Evolutionary conservation across 306 rosid genomes (phyloP), one percentile per base, ranked within the genome.

Genomic region (Corylus heterophylla): DNA sequence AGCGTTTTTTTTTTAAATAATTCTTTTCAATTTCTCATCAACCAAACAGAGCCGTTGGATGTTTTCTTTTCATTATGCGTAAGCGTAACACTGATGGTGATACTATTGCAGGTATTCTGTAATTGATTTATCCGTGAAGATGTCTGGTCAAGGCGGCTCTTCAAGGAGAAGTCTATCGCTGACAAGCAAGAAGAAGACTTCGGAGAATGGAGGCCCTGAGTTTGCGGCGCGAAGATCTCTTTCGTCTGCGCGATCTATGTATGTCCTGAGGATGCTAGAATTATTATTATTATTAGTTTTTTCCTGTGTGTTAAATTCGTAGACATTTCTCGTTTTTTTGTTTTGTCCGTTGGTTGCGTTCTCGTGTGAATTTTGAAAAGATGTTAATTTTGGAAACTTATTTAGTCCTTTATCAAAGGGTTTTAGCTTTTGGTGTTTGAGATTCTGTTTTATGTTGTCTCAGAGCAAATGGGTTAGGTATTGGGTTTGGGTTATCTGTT

Each of bases 61-160:
- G 12, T 37, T 62, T 29, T 56, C 8, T 29, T 31, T 64, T 39
- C 50, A 67, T 67, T 4, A 39, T 39, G 52, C 51, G 14, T 1
- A 45, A 68, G 52, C 51, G 14, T 1, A 45, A 68, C 7, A n/a
- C 29, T 42, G 72, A 45, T 2, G 12, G 27, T 7, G 11, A 20
- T 59, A 20, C 22, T n/a, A 1, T 18, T 55, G 31, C 31, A 59
- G 66, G 66, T 25, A 25, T 59, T 17, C 12, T 62, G 64, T 61
- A 66, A 7, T 69, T 50, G 70, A 45, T 25, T 78, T 49, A 17
- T 49, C 59, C 74, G 82, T 27, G 81, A 79, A 68, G 81, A 96
- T 92, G 98, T 35, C 94, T 0, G 86, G 81, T 77, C 92, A 80
- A 14, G 90, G 86, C 31, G 87, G 88, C 80, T 79, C 92, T 78